phyloP scores from a whole-genome alignment of 306 rosid species.

The Calophaca sinica region DNA sequence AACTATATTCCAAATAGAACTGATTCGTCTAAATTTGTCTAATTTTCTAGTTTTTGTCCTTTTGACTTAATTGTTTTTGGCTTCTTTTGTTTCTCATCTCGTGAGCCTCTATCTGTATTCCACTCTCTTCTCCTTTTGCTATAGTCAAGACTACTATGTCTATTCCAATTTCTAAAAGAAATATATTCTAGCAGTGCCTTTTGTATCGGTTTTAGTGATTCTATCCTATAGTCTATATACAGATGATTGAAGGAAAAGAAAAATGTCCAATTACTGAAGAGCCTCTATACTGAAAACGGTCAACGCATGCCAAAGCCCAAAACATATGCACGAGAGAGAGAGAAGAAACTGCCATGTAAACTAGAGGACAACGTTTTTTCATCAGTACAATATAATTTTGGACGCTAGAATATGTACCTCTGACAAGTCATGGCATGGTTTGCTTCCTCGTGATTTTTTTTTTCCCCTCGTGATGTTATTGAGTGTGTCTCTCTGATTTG shows the following conservation, averaged over 20 bases:
- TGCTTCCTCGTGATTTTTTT: constrained; percentile 49
- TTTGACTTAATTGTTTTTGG: constrained; percentile 55
- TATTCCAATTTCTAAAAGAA: neutral
- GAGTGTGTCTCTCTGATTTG: constrained; percentile 1
- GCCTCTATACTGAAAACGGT: constrained; percentile 20
- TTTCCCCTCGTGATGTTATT: constrained; percentile 47
- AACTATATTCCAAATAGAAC: constrained; percentile 36
- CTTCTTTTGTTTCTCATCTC: constrained; percentile 52
- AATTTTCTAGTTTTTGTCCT: constrained; percentile 43
- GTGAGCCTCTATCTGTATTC: constrained; percentile 51
- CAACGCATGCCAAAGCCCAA: constrained; percentile 33
- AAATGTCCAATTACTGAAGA: constrained; percentile 45
- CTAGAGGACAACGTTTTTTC: constrained; percentile 44
- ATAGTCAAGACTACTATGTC: neutral
- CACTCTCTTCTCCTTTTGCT: constrained; percentile 23
- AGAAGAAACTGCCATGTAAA: neutral
- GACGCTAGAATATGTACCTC: constrained; percentile 20
- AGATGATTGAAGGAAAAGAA: constrained; percentile 34
- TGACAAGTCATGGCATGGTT: constrained; percentile 51
- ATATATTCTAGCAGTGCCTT: constrained; percentile 10
- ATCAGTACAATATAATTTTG: constrained; percentile 15
- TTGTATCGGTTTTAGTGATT: constrained; percentile 25
- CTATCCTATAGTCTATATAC: constrained; percentile 5
- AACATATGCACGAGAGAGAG: constrained; percentile 23
- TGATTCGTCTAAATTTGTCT: constrained; percentile 18